Evolutionary conservation across 2,329 filamentous ascomycete species (phyloP), one percentile per base, ranked within the genome.

Genomic region (Zymoseptoria pseudotritici): DNA sequence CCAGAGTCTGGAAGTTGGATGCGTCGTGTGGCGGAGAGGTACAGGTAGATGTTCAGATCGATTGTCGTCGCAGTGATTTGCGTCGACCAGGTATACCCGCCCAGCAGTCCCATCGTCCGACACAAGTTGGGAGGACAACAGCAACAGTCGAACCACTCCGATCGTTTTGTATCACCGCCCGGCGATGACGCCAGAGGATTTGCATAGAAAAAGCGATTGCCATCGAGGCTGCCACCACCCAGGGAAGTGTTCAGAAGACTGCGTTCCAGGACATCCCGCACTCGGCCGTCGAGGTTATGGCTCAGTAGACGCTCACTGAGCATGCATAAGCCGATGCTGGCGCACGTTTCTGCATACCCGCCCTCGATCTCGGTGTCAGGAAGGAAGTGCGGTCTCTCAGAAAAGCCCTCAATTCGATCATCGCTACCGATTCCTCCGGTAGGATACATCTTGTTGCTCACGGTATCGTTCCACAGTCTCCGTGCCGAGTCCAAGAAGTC

Each of bases 91-190:
- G 31, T 57, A 57, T 57, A 57, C 3, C 56, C 56, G 11, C 56
- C 56, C 19, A 57, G 24, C 13, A 53, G 10, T 7, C 56, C 56
- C 0, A 57, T 49, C 11, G 50, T 53, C 9, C 56, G 56, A 24
- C 49, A 53, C 29, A 57, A 24, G 52, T 57, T 57, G 49, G 56
- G 56, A 21, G 56, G 56, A 49, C 56, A 57, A 26, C 56, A 57
- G 31, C 50, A 52, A 42, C 49, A 52, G 19, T 52, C 50, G 36
- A 57, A 57, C 56, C 56, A 57, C 9, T 57, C 29, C 24, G 49
- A 52, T 10, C 56, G 56, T 22, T 49, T 31, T 10, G 56, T 42
- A 22, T 36, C 31, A 4, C 31, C 56, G 24, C 4, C 24, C 19
- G 19, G 42, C 17, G 9, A 36, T n/a, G 56, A 42, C 10, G 50